These are phyloP conservation scores for Colletotrichum siamense DNA, from an alignment of 2,329 filamentous ascomycete species.

Conservation along the genomic window DNA sequence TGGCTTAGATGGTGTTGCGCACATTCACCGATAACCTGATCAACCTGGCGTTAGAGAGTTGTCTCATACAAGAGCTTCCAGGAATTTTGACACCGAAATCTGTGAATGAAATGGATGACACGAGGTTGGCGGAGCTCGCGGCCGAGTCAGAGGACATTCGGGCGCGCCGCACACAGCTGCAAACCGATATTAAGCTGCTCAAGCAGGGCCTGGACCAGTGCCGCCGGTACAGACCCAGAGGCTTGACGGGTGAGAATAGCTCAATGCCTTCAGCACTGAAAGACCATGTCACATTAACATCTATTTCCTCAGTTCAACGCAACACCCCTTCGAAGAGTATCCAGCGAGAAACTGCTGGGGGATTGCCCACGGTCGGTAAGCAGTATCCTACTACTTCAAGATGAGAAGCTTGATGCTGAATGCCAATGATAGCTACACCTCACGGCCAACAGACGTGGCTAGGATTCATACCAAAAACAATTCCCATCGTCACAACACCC, in stretches of 20 bases:
- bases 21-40: conserved; percentile 54
- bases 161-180: conserved; percentile 11
- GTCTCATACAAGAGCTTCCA: conserved; percentile 46
- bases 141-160: conserved; percentile 34
- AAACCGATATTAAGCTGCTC: conserved; percentile 21
- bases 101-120: conserved; percentile 39
- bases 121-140: conserved; percentile 31
- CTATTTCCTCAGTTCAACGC: background rate
- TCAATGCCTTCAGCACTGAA: background rate
- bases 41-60: conserved; percentile 54
- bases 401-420: background rate
- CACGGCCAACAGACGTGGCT: background rate
- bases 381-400: background rate
- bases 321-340: background rate
- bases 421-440: background rate
- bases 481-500: background rate
- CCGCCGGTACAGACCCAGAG: conserved; percentile 18
- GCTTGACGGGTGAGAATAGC: background rate
- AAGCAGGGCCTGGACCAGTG: conserved; percentile 24
- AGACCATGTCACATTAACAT: background rate
- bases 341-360: background rate
- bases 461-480: background rate
- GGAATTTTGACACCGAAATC: conserved; percentile 43
- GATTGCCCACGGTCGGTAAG: background rate
- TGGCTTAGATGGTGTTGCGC: conserved; percentile 41